Percentiles rank a stretch among this genome's conserved stretches.
Evolutionary conservation across 164 flowering plant genomes (phyloP).

Genomic region (Tetrastigma voinierianum): DNA sequence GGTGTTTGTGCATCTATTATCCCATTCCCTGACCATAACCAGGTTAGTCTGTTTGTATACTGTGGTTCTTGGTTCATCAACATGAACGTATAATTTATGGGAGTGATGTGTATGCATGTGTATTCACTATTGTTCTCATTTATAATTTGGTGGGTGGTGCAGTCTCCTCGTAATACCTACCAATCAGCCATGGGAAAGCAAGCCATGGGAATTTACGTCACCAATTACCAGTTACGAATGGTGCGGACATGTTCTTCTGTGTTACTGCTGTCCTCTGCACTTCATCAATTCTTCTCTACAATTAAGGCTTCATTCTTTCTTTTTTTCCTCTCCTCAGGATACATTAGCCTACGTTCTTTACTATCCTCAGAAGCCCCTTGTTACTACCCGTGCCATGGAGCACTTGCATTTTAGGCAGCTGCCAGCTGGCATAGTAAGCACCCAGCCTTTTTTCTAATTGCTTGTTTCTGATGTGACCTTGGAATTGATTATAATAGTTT

Average conservation of each 20-base stretch:
- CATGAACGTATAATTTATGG: too few species aligned
- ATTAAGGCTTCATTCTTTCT: too few species aligned
- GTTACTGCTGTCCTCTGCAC: too few species aligned
- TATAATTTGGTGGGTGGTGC: constrained; percentile 11
- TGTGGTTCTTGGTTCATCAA: too few species aligned
- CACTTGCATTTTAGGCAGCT: constrained; percentile 97
- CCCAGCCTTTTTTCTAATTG: background rate
- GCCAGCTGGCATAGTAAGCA: constrained; percentile 96
- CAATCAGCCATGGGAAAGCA: constrained; percentile 99
- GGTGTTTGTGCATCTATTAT: constrained; percentile 99
- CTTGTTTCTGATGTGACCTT: background rate
- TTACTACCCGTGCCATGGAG: constrained; percentile 98
- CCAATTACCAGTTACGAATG: constrained; percentile 96
- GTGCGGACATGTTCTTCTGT: constrained; percentile 27
- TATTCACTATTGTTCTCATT: background rate
- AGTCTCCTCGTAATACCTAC: constrained; percentile 99
- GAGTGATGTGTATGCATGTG: too few species aligned
- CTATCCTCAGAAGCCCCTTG: constrained; percentile 96
- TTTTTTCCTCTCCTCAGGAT: constrained; percentile 50
- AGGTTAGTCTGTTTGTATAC: constrained; percentile 40
- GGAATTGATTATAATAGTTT: background rate
- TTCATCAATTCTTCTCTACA: background rate
- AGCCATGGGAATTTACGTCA: constrained; percentile 99
- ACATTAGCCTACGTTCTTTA: constrained; percentile 97
- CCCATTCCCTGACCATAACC: constrained; percentile 98